Base-by-base conservation (phyloP, 2,329 filamentous ascomycete genomes). In the Leptographium galeiforme region DNA sequence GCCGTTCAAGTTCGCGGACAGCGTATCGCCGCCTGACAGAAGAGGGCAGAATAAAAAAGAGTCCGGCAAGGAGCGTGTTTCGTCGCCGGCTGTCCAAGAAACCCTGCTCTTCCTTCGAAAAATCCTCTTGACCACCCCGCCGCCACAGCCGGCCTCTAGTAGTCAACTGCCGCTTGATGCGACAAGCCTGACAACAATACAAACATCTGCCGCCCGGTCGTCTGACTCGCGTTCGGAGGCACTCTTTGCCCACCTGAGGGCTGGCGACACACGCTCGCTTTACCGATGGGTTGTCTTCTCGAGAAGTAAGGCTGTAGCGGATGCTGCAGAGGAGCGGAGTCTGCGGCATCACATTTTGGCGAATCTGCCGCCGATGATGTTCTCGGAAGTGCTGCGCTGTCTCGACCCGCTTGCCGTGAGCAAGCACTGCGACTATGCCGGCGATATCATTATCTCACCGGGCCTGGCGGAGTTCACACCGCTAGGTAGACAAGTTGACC, bases 381-480 rank as follows among this genome's bases (percentile, higher is more conserved):
- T 89, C 61, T 78, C 80, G 1, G 80, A 85, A 57, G 74, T 85
- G 11, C 64, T 90, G 34, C 73, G 75, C 38, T 71, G 74, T 6
- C 65, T 89, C 10, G 80, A 86, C 54, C 83, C 85, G 0, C 61
- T 76, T 6, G 61, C 65, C 25, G 66, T 80, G 18, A 69, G 76
- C 51, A 63, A 66, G 19, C 65, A 74, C 13, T 63, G 79, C 19
- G 81, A 84, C 62, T 63, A 71, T 4, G 66, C 68, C 12, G 62
- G 72, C 39, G 68, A 70, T 16, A 56, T 73, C 18, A 57, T 61
- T 16, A 64, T 77, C 51, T 59, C 65, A 4, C 54, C 60, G 14
- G 73, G 64, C 59, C 74, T 69, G 61, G 67, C 64, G 8, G 63
- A 70, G 34, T 64, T 66, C 52, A 70, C 70, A 1, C 63, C 69